These are phyloP conservation scores for Silene conica DNA, from an alignment of 148 eudicot species.

Conservation along the genomic window DNA sequence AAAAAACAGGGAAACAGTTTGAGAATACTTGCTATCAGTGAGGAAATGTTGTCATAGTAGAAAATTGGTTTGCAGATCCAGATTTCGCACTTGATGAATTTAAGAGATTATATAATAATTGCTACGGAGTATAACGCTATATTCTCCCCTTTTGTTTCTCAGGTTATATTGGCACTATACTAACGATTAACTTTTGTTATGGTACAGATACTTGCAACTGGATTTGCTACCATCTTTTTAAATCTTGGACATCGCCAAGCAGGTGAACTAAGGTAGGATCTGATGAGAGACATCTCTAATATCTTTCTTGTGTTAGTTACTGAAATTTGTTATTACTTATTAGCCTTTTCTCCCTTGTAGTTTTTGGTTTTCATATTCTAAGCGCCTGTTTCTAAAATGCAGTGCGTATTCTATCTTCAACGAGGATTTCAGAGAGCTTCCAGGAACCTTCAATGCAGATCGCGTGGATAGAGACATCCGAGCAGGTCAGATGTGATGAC, in stretches of 20 bases:
- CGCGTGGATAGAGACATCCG: constrained; percentile 89
- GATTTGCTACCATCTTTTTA: constrained; percentile 74
- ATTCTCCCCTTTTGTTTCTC: background rate
- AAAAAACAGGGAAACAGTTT: background rate
- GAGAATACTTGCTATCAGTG: background rate
- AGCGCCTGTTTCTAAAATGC: constrained; percentile 20
- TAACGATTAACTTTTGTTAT: constrained; percentile 2
- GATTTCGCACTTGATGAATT: background rate
- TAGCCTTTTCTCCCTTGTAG: background rate
- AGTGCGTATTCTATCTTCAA: constrained; percentile 97
- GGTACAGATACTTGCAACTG: constrained; percentile 84
- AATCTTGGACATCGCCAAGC: constrained; percentile 85
- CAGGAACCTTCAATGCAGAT: constrained; percentile 92
- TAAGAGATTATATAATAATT: background rate
- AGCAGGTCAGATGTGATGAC: constrained; percentile 72
- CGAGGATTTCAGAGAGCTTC: constrained; percentile 93
- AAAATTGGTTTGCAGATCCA: no score
- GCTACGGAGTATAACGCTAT: no score
- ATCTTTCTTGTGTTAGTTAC: background rate
- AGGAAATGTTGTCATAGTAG: background rate
- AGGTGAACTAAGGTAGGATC: constrained; percentile 81
- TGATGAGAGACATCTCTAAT: background rate
- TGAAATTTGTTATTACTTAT: no score
- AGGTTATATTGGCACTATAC: background rate
- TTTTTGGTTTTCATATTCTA: constrained; percentile 2